Percentiles rank a stretch among this genome's conserved stretches.
phyloP scores from a whole-genome alignment of 306 rosid genomes.

The Malus domestica region DNA sequence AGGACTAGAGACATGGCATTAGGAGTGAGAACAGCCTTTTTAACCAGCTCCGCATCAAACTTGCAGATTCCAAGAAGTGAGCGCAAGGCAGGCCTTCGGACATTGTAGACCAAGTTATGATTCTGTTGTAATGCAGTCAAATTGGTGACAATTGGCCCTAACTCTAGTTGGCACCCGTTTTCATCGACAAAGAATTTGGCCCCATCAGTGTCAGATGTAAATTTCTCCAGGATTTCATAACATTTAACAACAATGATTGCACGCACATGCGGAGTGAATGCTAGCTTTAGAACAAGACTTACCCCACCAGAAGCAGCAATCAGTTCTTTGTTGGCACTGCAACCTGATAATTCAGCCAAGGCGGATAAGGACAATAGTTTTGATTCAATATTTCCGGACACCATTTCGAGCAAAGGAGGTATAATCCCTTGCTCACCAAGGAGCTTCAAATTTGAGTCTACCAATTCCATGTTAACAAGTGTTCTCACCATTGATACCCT shows the following conservation, averaged over 20 bases:
- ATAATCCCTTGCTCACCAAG: constrained; percentile 73
- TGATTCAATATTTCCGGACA: constrained; percentile 37
- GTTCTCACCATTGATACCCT: constrained; percentile 50
- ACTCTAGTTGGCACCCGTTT: constrained; percentile 55
- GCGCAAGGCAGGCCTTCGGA: constrained; percentile 52
- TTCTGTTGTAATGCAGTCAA: constrained; percentile 46
- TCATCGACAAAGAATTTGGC: constrained; percentile 52
- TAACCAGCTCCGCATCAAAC: constrained; percentile 60
- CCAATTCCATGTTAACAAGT: constrained; percentile 44
- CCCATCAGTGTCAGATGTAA: constrained; percentile 43
- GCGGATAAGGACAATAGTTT: constrained; percentile 51
- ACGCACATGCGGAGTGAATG: constrained; percentile 34
- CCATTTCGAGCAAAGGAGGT: constrained; percentile 67
- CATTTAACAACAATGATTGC: constrained; percentile 41
- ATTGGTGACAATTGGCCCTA: constrained; percentile 51
- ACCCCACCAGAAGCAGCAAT: constrained; percentile 64
- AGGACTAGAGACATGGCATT: constrained; percentile 60
- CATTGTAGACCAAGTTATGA: constrained; percentile 31
- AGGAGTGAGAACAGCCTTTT: constrained; percentile 62
- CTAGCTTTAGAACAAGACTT: constrained; percentile 40
- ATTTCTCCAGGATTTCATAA: constrained; percentile 66
- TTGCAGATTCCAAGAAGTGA: constrained; percentile 75
- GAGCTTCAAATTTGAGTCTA: constrained; percentile 40
- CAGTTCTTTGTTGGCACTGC: constrained; percentile 45
- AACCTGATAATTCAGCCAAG: constrained; percentile 49